Base-by-base conservation (phyloP, 1,139 yeast genomes). In the Candida tetrigidarum region DNA sequence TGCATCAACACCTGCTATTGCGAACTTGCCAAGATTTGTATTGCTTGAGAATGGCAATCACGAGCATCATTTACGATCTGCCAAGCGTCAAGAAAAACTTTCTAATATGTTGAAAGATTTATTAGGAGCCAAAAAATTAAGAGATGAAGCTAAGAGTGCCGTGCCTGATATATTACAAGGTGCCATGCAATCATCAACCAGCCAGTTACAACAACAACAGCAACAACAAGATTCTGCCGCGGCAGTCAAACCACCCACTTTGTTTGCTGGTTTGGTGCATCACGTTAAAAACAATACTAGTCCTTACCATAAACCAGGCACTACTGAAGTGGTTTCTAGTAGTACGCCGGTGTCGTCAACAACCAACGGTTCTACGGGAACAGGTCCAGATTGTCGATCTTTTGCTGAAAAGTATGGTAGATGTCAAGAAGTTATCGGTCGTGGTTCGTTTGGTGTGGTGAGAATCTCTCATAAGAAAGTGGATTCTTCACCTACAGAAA, bases 41-140 rank as follows among this genome's bases (percentile, higher is more conserved):
- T 67, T 83, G 60, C 62, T 70, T 43, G 90, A 83, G 40, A 83
- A 83, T 51, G 92, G 95, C 2, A 52, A 67, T 10, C 98, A 92
- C 63, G 89, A 83, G 56, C 98, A 92, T 64, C 83, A 82, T 59
- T 72, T 92, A 52, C 78, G 83, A 49, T 81, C 86, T 37, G 84
- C 92, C 9, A 83, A 85, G 58, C 78, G 98, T 53, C 97, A 91
- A 63, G 98, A 92, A 60, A 91, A 90, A 61, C 72, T 92, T 40
- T 80, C 90, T 15, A 83, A 84, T 50, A 88, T 92, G 96, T 76
- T 93, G 53, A 89, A 89, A 55, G 96, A 89, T 59, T 74, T 90
- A 52, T 67, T 92, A 48, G 95, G 92, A 27, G 91, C 92, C 9
- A 86, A 86, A 56, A 87, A 85, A 60, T 74, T 87, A 29, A 74